A percentile compares a stretch with the other conserved stretches of the same genome.
phyloP scores from a whole-genome alignment of 495 filamentous ascomycete genomes.

The Peziza echinospora region DNA sequence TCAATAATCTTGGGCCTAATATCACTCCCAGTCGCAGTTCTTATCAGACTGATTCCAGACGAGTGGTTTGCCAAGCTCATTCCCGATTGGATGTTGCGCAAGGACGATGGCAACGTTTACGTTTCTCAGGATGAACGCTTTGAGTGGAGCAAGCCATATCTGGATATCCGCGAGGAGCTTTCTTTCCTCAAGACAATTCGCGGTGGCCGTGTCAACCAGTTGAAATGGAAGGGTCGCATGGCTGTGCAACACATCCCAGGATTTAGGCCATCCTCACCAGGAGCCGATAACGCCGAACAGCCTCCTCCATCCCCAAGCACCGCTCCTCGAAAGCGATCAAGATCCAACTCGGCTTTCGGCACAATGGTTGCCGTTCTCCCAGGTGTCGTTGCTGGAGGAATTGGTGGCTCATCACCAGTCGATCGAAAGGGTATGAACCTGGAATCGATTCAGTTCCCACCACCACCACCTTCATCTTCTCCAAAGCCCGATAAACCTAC shows the following conservation, averaged over 20 bases:
- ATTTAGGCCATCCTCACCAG: not conserved
- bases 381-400: slow-evolving; percentile 50
- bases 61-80: slow-evolving; percentile 33
- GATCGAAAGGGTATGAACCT: slow-evolving; percentile 23
- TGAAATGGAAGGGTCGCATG: slow-evolving; percentile 58
- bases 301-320: slow-evolving; percentile 9
- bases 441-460: not conserved
- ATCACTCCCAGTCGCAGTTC: slow-evolving; percentile 46
- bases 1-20: slow-evolving; percentile 49
- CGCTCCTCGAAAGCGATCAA: slow-evolving; percentile 29
- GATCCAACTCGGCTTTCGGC: slow-evolving; percentile 44
- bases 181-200: slow-evolving; percentile 77
- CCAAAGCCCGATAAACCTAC: too few relatives aligned
- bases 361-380: slow-evolving; percentile 44
- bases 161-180: slow-evolving; percentile 58
- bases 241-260: slow-evolving; percentile 20
- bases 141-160: slow-evolving; percentile 38
- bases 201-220: slow-evolving; percentile 68
- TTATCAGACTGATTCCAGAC: slow-evolving; percentile 59
- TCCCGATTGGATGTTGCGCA: slow-evolving; percentile 29
- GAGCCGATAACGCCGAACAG: not conserved
- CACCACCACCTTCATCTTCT: too few relatives aligned
- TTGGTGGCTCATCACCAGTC: slow-evolving; percentile 51
- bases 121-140: slow-evolving; percentile 39
- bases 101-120: slow-evolving; percentile 25